phyloP scores from a whole-genome alignment of 768 basidiomycete species.

The Strobilomyces echinocephalus region DNA sequence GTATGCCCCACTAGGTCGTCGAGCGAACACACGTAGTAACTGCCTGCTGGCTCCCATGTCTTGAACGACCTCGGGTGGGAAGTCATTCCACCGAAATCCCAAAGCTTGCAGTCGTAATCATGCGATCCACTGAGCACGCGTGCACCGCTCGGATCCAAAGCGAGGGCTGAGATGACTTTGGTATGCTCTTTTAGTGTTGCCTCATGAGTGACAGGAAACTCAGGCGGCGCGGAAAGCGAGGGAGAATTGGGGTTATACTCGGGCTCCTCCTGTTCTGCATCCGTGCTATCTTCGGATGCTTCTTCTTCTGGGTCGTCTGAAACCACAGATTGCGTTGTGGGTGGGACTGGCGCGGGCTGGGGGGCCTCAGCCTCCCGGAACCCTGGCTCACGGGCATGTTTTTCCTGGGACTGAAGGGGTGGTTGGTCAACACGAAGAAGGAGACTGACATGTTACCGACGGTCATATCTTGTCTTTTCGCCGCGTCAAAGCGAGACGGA shows the following conservation, averaged over 20 bases:
- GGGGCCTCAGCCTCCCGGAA: conserved; percentile 20
- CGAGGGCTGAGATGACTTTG: conserved; percentile 90
- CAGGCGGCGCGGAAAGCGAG: conserved; percentile 38
- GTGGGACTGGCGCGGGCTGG: conserved; percentile 10
- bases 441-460: conserved; percentile 18
- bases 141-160: conserved; percentile 92
- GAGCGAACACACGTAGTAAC: conserved; percentile 65
- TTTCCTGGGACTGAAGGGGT: conserved; percentile 10
- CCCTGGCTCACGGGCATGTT: conserved; percentile 14
- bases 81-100: conserved; percentile 99
- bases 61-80: conserved; percentile 88
- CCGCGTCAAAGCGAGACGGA: conserved; percentile 75
- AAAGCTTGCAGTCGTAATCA: conserved; percentile 97
- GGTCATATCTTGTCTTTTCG: conserved; percentile 47
- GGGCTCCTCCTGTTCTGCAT: conserved; percentile 29
- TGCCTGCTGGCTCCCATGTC: conserved; percentile 91
- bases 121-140: conserved; percentile 87
- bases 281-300: conserved; percentile 23
- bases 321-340: neutral
- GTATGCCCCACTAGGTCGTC: neutral
- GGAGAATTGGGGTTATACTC: conserved; percentile 50
- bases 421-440: conserved; percentile 21
- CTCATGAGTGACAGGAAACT: conserved; percentile 89
- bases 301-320: conserved; percentile 19
- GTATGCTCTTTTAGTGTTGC: conserved; percentile 89